phyloP scores from a whole-genome alignment of 2,329 filamentous ascomycete genomes.

The Eurotiales sp. region DNA sequence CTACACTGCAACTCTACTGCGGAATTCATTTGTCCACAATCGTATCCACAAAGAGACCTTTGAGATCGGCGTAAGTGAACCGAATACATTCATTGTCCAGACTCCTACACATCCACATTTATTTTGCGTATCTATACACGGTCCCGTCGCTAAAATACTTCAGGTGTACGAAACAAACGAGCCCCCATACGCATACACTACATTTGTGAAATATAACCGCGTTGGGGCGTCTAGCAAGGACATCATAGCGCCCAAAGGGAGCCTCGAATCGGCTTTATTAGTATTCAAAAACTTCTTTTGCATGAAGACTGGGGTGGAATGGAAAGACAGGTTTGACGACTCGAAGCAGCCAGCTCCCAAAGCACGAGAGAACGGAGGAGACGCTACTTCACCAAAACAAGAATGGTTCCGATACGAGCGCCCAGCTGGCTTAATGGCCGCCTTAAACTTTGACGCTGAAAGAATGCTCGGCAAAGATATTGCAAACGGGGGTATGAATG shows the following conservation, averaged over 20 bases:
- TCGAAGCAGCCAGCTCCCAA: conserved; percentile 19
- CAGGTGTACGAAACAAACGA: conserved; percentile 66
- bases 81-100: conserved; percentile 14
- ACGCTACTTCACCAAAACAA: conserved; percentile 22
- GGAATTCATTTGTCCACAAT: conserved; percentile 47
- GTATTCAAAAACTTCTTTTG: conserved; percentile 58
- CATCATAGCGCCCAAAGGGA: conserved; percentile 30
- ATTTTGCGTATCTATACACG: conserved; percentile 19
- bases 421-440: conserved; percentile 20
- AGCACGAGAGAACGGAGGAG: conserved; percentile 19
- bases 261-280: conserved; percentile 41
- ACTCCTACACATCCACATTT: conserved; percentile 5
- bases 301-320: conserved; percentile 55
- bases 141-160: conserved; percentile 21
- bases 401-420: conserved; percentile 31
- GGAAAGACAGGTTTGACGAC: conserved; percentile 46
- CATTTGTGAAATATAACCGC: conserved; percentile 49
- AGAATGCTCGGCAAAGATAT: not conserved
- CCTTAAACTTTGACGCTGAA: conserved; percentile 19
- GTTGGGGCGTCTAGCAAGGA: conserved; percentile 28
- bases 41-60: conserved; percentile 53
- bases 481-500: not conserved
- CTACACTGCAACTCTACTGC: conserved; percentile 61
- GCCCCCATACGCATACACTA: conserved; percentile 58
- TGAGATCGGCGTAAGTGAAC: conserved; percentile 53